Conservation (phyloP, 2,329 filamentous ascomycete species). For the Xylariomycetidae sp. region DNA sequence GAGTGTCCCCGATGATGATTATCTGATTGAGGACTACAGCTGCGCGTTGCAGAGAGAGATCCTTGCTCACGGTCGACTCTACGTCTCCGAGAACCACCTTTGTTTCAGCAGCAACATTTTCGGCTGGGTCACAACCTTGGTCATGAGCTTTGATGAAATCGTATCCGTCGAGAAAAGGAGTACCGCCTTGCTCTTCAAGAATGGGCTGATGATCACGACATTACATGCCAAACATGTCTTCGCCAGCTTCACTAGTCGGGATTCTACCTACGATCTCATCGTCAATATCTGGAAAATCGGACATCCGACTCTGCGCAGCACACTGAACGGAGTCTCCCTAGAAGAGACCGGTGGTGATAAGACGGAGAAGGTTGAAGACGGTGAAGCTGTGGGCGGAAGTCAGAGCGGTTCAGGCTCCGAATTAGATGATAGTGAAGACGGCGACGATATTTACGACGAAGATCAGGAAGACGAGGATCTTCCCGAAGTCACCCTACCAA, state of each 20-base stretch:
- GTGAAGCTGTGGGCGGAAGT: slow-evolving; percentile 37
- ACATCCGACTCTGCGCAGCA: slow-evolving; percentile 86
- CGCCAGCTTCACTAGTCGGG: slow-evolving; percentile 88
- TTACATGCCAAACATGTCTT: slow-evolving; percentile 94
- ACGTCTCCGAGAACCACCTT: slow-evolving; percentile 94
- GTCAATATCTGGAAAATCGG: slow-evolving; percentile 98
- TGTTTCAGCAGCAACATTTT: slow-evolving; percentile 99
- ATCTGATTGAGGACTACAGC: slow-evolving; percentile 97
- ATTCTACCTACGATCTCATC: slow-evolving; percentile 94
- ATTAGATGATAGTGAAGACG: slow-evolving; percentile 62
- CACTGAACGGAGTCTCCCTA: slow-evolving; percentile 79
- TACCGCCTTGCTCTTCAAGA: slow-evolving; percentile 92
- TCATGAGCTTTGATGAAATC: slow-evolving; percentile 98
- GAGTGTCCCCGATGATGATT: slow-evolving; percentile 96
- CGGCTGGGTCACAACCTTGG: slow-evolving; percentile 94
- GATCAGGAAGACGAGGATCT: slow-evolving; percentile 69
- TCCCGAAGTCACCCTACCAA: slow-evolving; percentile 29
- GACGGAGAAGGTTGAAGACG: slow-evolving; percentile 72
- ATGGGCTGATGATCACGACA: slow-evolving; percentile 94
- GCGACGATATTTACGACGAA: slow-evolving; percentile 73
- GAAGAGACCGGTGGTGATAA: slow-evolving; percentile 83
- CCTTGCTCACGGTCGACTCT: slow-evolving; percentile 85
- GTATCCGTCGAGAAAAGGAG: slow-evolving; percentile 96
- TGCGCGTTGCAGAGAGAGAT: slow-evolving; percentile 95
- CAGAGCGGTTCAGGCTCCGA: slow-evolving; percentile 55